Evolutionary conservation across 1,284 basidiomycete genomes (phyloP).

Genomic region (Butyriboletus appendiculatus): DNA sequence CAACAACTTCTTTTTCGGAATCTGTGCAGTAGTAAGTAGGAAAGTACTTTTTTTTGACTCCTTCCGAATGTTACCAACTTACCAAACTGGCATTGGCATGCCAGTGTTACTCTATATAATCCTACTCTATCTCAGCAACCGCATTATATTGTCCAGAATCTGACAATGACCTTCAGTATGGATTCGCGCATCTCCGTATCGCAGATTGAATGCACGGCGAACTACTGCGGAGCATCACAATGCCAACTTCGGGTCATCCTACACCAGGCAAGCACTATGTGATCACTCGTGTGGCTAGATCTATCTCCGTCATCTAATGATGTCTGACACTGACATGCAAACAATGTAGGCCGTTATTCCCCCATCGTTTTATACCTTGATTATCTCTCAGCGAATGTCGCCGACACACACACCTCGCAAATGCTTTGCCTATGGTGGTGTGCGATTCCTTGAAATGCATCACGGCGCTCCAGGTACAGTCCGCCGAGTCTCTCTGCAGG

Average conservation of each 20-base stretch:
- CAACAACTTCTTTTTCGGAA: background rate
- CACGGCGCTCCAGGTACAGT: background rate
- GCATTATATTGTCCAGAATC: background rate
- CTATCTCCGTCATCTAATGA: background rate
- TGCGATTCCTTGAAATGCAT: background rate
- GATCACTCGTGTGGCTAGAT: background rate
- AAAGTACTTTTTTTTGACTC: too few species aligned
- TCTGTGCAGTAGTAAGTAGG: too few species aligned
- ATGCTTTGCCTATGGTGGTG: background rate
- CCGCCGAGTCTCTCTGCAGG: background rate
- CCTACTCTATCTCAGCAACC: background rate
- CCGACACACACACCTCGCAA: background rate
- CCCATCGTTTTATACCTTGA: background rate
- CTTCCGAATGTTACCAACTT: background rate
- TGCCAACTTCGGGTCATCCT: background rate
- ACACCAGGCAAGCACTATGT: background rate
- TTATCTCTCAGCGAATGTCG: background rate
- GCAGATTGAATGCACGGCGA: background rate
- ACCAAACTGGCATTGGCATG: background rate
- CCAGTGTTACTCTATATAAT: background rate
- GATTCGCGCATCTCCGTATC: background rate
- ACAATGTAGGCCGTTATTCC: background rate
- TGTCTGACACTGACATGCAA: background rate
- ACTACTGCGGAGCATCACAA: background rate
- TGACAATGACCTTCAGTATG: background rate